These are phyloP conservation scores for Sporothrix protearum DNA, from an alignment of 2,329 filamentous ascomycete species.

Conservation along the genomic window DNA sequence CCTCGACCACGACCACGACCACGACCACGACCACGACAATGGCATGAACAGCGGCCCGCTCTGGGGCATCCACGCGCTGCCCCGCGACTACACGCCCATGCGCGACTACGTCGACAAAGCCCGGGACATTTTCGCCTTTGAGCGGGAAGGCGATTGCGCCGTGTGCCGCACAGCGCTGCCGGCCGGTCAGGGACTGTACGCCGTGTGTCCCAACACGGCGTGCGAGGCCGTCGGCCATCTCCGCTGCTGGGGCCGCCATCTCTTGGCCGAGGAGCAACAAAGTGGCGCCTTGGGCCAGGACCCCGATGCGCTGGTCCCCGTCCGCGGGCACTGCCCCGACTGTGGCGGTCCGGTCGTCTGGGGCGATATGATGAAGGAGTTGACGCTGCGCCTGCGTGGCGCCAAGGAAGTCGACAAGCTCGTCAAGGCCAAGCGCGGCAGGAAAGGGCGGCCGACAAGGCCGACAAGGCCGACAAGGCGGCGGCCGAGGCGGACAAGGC, in stretches of 20 bases:
- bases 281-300: background rate
- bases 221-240: constrained; percentile 60
- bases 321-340: constrained; percentile 64
- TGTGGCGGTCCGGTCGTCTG: constrained; percentile 65
- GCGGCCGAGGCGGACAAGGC: background rate
- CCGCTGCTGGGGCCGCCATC: constrained; percentile 55
- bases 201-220: constrained; percentile 51
- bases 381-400: constrained; percentile 70
- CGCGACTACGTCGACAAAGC: constrained; percentile 55
- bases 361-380: constrained; percentile 76
- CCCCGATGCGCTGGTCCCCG: constrained; percentile 56
- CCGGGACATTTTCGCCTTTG: constrained; percentile 52
- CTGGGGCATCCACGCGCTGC: constrained; percentile 53
- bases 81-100: constrained; percentile 53
- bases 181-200: constrained; percentile 51
- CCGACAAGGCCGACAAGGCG: background rate
- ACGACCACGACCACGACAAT: background rate
- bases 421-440: constrained; percentile 46
- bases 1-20: background rate
- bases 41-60: constrained; percentile 20
- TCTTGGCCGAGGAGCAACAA: constrained; percentile 40
- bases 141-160: constrained; percentile 53
- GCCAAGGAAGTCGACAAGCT: constrained; percentile 66
- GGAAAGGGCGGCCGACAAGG: constrained; percentile 20
- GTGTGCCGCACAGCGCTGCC: constrained; percentile 49